phyloP scores from a whole-genome alignment of 805 yeast genomes.

The Middelhovenomyces tepae region DNA sequence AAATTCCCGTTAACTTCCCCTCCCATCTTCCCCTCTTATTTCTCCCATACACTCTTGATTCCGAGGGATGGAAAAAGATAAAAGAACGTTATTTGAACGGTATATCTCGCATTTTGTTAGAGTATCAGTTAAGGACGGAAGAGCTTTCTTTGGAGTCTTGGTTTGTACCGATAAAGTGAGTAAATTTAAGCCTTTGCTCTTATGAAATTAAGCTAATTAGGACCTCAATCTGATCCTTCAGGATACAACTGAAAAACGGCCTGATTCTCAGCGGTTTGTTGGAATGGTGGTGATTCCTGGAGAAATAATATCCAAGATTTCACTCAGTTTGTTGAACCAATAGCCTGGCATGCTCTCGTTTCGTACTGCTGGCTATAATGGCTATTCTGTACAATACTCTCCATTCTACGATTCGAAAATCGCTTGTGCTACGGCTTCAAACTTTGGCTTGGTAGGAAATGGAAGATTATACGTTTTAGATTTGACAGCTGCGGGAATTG shows the following conservation, averaged over 20 bases:
- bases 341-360: too few relatives aligned
- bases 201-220: too few relatives aligned
- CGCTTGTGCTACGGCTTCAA: constrained; percentile 86
- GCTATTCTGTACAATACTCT: constrained; percentile 83
- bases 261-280: constrained; percentile 20
- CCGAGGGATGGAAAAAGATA: too few relatives aligned
- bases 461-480: constrained; percentile 70
- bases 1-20: too few relatives aligned
- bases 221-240: constrained; percentile 25
- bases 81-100: constrained; percentile 9
- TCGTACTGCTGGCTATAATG: too few relatives aligned
- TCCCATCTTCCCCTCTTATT: too few relatives aligned
- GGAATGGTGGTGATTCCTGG: constrained; percentile 30
- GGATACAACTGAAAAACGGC: constrained; percentile 26
- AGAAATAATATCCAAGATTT: too few relatives aligned
- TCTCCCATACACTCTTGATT: too few relatives aligned
- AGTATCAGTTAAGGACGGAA: constrained; percentile 24
- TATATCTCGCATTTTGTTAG: constrained; percentile 18
- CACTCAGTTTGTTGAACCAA: too few relatives aligned
- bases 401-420: constrained; percentile 85
- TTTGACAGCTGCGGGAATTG: constrained; percentile 56
- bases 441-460: constrained; percentile 90
- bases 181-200: too few relatives aligned
- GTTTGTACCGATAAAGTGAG: constrained; percentile 25
- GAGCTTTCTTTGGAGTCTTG: constrained; percentile 27